Conservation (phyloP, 1,284 basidiomycete species). For the Inonotus obliquus region DNA sequence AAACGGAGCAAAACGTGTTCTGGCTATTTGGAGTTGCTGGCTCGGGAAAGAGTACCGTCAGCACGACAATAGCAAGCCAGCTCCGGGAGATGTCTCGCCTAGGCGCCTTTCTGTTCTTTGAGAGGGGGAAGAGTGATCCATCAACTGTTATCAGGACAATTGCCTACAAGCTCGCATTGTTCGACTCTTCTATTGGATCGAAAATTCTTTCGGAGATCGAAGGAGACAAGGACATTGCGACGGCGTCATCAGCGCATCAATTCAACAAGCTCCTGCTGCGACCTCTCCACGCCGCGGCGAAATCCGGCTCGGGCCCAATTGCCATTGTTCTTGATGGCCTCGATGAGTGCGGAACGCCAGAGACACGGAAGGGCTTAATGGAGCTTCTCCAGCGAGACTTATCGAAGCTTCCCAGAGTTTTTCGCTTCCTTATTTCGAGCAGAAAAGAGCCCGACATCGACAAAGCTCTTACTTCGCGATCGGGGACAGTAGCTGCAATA, state of each 20-base stretch:
- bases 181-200: background rate
- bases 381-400: background rate
- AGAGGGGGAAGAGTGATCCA: conserved; percentile 1
- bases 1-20: background rate
- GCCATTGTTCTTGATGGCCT: conserved; percentile 4
- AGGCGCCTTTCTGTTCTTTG: conserved; percentile 30
- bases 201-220: background rate
- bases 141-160: background rate
- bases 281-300: background rate
- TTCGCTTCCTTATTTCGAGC: background rate
- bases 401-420: background rate
- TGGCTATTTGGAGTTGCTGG: conserved; percentile 7
- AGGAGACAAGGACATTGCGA: background rate
- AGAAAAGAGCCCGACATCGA: background rate
- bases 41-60: conserved; percentile 24
- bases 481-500: background rate
- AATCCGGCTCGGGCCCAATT: background rate
- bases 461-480: background rate
- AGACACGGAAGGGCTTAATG: background rate
- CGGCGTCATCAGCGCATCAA: background rate
- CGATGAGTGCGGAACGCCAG: background rate
- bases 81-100: conserved; percentile 19
- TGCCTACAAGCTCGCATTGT: background rate
- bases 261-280: background rate
- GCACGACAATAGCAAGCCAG: conserved; percentile 20